phyloP scores from a whole-genome alignment of 495 filamentous ascomycete genomes.

The Neurospora terricola region DNA sequence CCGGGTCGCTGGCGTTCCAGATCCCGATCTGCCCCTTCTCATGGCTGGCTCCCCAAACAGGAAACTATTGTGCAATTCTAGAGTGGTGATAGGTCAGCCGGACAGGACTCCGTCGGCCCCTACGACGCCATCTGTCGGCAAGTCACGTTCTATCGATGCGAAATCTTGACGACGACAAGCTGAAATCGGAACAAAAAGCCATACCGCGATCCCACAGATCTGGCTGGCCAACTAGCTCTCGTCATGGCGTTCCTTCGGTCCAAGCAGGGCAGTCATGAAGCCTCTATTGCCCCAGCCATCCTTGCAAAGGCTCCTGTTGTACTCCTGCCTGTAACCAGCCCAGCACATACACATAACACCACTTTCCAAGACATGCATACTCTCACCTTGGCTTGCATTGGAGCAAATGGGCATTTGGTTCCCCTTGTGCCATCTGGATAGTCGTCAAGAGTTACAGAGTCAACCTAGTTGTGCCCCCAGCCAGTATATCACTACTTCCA shows the following conservation, averaged over 20 bases:
- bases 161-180: neutral
- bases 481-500: neutral
- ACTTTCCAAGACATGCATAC: neutral
- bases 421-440: neutral
- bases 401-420: neutral
- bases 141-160: neutral
- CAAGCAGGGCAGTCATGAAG: neutral
- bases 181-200: neutral
- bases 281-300: neutral
- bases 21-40: constrained; percentile 1
- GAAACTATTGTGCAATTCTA: neutral
- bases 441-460: neutral
- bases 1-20: constrained; percentile 14
- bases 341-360: neutral
- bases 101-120: neutral
- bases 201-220: neutral
- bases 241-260: neutral
- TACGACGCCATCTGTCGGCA: neutral
- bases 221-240: neutral
- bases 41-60: neutral
- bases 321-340: neutral
- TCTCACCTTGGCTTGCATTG: neutral
- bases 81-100: neutral
- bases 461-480: neutral
- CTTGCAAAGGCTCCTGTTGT: neutral